Evolutionary conservation across 805 yeast genomes (phyloP), one percentile per base, ranked within the genome.

Genomic region (Sugiyamaella qingdaonensis): DNA sequence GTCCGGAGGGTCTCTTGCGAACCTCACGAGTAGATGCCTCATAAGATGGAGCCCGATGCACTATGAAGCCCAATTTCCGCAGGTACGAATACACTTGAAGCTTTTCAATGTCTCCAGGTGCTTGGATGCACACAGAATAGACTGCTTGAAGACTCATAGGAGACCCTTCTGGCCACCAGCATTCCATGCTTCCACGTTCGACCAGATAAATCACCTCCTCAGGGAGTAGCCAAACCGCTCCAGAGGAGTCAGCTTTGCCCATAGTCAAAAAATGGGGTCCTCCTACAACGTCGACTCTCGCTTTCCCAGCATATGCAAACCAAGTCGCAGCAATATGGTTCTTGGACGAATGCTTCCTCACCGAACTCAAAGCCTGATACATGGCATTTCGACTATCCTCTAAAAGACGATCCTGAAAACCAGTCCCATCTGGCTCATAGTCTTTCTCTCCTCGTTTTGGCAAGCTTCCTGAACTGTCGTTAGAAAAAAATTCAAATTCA

Each of bases 361-460:
- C 71, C 2, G 66, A 68, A 2, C 54, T 42, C 24, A 90, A 69
- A 0, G 95, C 91, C 2, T 73, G 70, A 63, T 79, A 88, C 96
- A 91, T 90, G 29, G 85, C 82, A 31, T 77, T 69, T 50, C 87
- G 72, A 10, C 92, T 81, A 24, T 73, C 73, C 10, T 71, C 69
- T 3, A 91, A 72, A 14, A 72, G 66, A 2, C 64, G 54, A 3
- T 61, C 65, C 64, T 87, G 94, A 4, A 72, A 64, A 4, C 62
- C 60, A 0, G 90, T 83, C 0, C 88, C 89, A 64, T 85, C 92
- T 0, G 95, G 96, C 55, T 83, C 95, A 59, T 82, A 86, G 59
- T 88, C 96, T 65, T 91, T 91, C 53, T 82, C 90, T 1, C 96
- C 96, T 55, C 92, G 72, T 58, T 82, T 85, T 2, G 91, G 91